Evolutionary conservation across 2,329 filamentous ascomycete species (phyloP), one percentile per base, ranked within the genome.

Genomic region (Arthrobotrys conoides): DNA sequence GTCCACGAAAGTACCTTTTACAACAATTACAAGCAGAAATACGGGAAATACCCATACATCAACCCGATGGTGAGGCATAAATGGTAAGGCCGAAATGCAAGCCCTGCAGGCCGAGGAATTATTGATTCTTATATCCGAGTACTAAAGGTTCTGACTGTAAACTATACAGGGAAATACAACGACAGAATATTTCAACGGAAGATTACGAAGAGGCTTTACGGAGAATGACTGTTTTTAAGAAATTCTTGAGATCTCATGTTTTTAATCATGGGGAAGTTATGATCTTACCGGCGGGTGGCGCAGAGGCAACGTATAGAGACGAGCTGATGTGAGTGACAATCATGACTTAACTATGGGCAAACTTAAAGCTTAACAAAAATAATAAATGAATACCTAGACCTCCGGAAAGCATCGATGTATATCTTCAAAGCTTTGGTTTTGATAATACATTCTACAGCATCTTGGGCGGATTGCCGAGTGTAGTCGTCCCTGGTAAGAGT

Each of bases 381-480:
- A 14, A 14, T 55, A 41, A 30, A 33, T 24, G n/a, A n/a, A n/a
- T 27, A 51, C 27, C 27, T 24, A 77, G 66, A 4, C 49, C 72
- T 10, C 59, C 72, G 30, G 72, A 71, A 22, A 61, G 9, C 30
- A 41, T 71, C 16, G 66, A 77, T 30, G 33, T 46, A 20, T 71
- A 67, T 27, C 66, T 77, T 5, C 66, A 77, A 63, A 77, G 66
- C 33, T 77, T 77, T 48, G 66, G 72, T 9, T 77, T 77, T 10
- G 72, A 77, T 44, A 66, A 77, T 65, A 77, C 66, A 8, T 76
- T 76, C 22, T 77, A 77, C 22, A 71, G 66, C 8, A 77, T 77
- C 16, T 61, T 77, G 14, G 72, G 72, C 12, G 72, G 66, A 0
- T 33, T 70, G 1, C 72, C 72, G 3, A 71, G 66, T 18, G 49